Base-by-base conservation (phyloP, 176 grass and related monocot species). In the Oryza australiensis region DNA sequence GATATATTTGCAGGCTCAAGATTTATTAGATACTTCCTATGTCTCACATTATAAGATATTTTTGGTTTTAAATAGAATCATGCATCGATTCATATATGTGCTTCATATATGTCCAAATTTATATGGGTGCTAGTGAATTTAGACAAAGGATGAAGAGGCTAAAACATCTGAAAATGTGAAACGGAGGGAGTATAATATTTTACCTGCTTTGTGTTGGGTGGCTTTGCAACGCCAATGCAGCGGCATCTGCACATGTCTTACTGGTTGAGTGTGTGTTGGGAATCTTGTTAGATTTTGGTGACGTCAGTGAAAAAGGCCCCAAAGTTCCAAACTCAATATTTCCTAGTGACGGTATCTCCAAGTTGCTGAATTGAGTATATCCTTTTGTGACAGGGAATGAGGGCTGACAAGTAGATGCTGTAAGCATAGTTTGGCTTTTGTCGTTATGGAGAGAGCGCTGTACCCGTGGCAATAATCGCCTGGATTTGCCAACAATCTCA, bases 281-380 rank as follows among this genome's bases (percentile, higher is more conserved):
- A 11, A 9, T 45, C 67, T 85, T 80, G 27, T 73, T 77, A 27
- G 64, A 48, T 63, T 93, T 79, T 3, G 87, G 75, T 16, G 72
- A 66, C 59, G 69, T 48, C 66, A 93, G 18, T 33, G 88, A 78
- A 82, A 89, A 83, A 83, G 88, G 86, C 23, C 84, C 91, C 72
- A 91, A 66, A 78, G 91, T 86, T 48, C 94, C 91, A 60, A 89
- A 91, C 63, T 93, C 81, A 48, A 89, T 80, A 83, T 41, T 82
- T 32, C 66, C 22, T 60, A 60, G 55, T 29, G 32, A 12, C 30
- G 13, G 79, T 12, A 45, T 68, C 15, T 29, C 60, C 22, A 71
- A 62, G 51, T 30, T 23, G 32, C 62, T 32, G 32, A 42, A 46
- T 66, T 76, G 73, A 72, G 53, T 73, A 83, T 66, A 72, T 75